phyloP scores from a whole-genome alignment of 2,329 filamentous ascomycete genomes.

The Colletotrichum sp. region DNA sequence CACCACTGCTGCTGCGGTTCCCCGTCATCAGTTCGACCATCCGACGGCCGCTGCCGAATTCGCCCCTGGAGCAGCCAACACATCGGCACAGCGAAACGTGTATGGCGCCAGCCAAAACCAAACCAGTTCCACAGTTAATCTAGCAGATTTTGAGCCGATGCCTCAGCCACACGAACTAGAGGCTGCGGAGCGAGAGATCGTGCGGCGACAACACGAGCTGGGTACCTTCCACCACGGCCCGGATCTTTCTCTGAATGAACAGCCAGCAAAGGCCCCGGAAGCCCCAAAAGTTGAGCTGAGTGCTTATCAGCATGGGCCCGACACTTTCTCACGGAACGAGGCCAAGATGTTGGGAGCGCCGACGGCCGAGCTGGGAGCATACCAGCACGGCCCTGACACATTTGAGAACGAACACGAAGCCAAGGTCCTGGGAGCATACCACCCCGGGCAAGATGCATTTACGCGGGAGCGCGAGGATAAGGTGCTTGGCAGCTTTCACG shows the following conservation, averaged over 20 bases:
- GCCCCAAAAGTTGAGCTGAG: slow-evolving; percentile 7
- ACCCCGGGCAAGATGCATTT: slow-evolving; percentile 1
- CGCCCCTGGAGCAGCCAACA: not conserved
- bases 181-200: slow-evolving; percentile 10
- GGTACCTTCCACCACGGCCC: slow-evolving; percentile 16
- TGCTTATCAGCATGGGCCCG: slow-evolving; percentile 14
- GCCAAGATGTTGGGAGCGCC: slow-evolving; percentile 13
- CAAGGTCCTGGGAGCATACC: slow-evolving; percentile 10
- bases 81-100: not conserved
- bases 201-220: slow-evolving; percentile 14
- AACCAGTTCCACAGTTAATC: slow-evolving; percentile 11
- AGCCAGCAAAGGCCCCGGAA: not conserved
- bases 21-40: slow-evolving; percentile 12
- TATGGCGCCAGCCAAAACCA: not conserved
- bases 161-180: slow-evolving; percentile 14
- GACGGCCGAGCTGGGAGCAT: slow-evolving; percentile 10
- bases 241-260: not conserved
- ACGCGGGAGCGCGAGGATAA: slow-evolving; percentile 13
- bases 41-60: slow-evolving; percentile 5
- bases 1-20: not conserved
- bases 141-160: slow-evolving; percentile 6
- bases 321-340: slow-evolving; percentile 7
- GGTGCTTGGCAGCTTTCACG: slow-evolving; percentile 12
- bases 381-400: slow-evolving; percentile 16
- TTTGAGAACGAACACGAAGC: slow-evolving; percentile 15